Evolutionary conservation across 495 filamentous ascomycete species (phyloP).

Genomic region (Platismatia glauca): DNA sequence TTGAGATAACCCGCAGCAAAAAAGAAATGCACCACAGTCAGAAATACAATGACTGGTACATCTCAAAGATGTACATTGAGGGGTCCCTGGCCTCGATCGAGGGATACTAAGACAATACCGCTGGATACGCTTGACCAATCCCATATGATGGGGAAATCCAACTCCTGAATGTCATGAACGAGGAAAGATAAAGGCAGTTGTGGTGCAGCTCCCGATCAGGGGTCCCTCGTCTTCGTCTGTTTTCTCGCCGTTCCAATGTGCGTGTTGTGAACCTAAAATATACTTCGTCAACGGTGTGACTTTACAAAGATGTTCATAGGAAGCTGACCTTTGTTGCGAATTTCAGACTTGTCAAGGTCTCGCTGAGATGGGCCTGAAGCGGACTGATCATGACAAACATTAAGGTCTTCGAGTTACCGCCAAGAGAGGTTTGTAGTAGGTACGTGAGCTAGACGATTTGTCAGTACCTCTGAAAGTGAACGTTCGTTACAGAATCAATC

Average conservation of each 20-base stretch:
- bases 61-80: constrained; percentile 1
- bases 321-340: constrained; percentile 79
- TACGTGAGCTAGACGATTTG: constrained; percentile 63
- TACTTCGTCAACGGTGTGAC: constrained; percentile 7
- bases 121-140: neutral
- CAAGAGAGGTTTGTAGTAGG: constrained; percentile 86
- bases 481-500: neutral
- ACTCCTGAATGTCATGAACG: neutral
- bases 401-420: constrained; percentile 92
- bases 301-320: neutral
- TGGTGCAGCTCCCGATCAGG: neutral
- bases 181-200: neutral
- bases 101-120: neutral
- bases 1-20: neutral
- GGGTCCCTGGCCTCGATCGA: neutral
- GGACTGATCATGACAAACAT: constrained; percentile 99
- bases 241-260: constrained; percentile 81
- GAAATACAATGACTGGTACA: neutral
- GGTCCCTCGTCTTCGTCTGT: constrained; percentile 44
- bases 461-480: constrained; percentile 10
- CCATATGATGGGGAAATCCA: neutral
- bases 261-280: constrained; percentile 63
- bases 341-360: constrained; percentile 90
- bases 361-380: constrained; percentile 78
- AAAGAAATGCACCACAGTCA: neutral